Conservation (phyloP, 1,284 basidiomycete genomes). For the Pisolithus thermaeus region DNA sequence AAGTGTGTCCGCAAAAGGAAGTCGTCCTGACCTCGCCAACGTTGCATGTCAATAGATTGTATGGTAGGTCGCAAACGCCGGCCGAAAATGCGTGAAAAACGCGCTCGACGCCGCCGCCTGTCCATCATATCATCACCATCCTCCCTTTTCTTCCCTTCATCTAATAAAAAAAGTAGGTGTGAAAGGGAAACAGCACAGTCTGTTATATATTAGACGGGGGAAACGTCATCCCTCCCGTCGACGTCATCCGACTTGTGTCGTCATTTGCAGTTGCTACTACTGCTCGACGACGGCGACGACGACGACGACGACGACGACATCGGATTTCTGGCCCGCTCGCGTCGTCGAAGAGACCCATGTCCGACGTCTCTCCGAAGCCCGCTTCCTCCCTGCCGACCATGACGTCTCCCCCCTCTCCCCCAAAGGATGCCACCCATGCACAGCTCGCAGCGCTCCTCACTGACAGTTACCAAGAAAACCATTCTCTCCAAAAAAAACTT, state of each 20-base stretch:
- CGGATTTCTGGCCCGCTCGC: constrained; percentile 4
- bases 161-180: background rate
- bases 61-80: constrained; percentile 17
- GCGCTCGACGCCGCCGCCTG: background rate
- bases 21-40: constrained; percentile 24
- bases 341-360: constrained; percentile 12
- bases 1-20: constrained; percentile 10
- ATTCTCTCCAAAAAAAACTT: constrained; percentile 47
- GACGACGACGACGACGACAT: background rate
- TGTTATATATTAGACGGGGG: background rate
- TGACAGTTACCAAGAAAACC: constrained; percentile 45
- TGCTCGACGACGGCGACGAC: no score
- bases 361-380: constrained; percentile 19
- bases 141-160: background rate
- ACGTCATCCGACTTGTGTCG: constrained; percentile 7
- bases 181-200: no score
- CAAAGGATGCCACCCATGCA: constrained; percentile 28
- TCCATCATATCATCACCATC: background rate
- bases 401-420: background rate
- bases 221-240: constrained; percentile 2
- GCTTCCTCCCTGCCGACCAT: constrained; percentile 1
- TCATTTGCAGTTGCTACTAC: background rate
- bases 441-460: constrained; percentile 54
- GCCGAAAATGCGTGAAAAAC: constrained; percentile 11
- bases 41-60: constrained; percentile 23